Base-by-base conservation (phyloP, 257 asterid genomes). In the Salvia miltiorrhiza region DNA sequence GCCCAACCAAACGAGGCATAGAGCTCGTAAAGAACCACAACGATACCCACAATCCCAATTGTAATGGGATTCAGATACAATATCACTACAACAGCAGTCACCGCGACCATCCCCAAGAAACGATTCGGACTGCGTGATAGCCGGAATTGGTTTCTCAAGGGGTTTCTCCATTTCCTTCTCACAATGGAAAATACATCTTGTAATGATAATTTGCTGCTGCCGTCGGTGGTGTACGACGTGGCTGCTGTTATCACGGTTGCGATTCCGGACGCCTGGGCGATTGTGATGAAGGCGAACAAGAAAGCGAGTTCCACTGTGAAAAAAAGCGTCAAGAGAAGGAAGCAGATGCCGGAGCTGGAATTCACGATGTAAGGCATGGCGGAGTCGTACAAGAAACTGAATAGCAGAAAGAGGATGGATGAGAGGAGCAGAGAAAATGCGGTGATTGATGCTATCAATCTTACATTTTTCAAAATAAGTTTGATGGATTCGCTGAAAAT, bases 191-290 rank as follows among this genome's bases (percentile, higher is more conserved):
- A n/a, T 1, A 81, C 52, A 47, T 76, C 76, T 19, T 64, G 48
- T 1, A 26, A 7, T 3, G 77, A 69, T 16, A 74, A 9, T 2
- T 28, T n/a, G n/a, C n/a, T 33, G 49, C 30, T 26, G 30, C 4
- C 30, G 30, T 58, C 73, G n/a, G n/a, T n/a, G 3, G 9, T 8
- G 62, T 73, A 73, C 1, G 89, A 77, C 2, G 16, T 4, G 32
- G 84, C 43, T 3, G 85, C 64, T 33, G 76, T 17, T 12, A 77
- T 17, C 33, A 85, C 56, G 11, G 77, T 64, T 7, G 83, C 67
- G 6, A 70, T 65, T 0, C 65, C 43, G 0, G 77, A 81, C n/a
- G 74, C 40, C 63, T 60, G 58, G 37, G 78, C 67, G 52, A 78
- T 40, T 23, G 49, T 5, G 9, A 63, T 9, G 21, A 2, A 55